Base-by-base conservation (phyloP, 371 early-diverging fungal species). In the Rhizomucor pusillus region DNA sequence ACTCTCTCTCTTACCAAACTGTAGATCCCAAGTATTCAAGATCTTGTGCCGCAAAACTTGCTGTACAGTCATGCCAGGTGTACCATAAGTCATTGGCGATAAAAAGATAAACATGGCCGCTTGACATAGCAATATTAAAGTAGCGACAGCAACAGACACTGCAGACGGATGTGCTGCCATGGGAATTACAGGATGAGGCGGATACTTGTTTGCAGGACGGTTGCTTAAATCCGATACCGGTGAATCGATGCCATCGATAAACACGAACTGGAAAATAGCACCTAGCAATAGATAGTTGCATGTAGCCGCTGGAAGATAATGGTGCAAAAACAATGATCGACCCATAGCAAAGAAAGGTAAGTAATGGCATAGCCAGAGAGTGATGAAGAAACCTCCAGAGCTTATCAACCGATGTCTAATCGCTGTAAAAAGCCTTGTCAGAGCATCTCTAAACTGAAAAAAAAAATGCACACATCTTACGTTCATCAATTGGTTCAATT, bases 291-390 rank as follows among this genome's bases (percentile, higher is more conserved):
- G 80, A 66, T 95, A 93, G 43, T 84, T 81, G 64, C 90, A 80
- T 34, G 90, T 80, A 1, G 90, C 81, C 9, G 94, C 90, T 1
- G 98, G 98, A 29, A 98, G 75, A 66, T 99, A 99, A 73, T 99
- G 99, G 75, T 98, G 99, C 50, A 98, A 72, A 74, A 98, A 99
- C 14, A 98, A 77, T 25, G 91, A 87, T 45, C 99, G 88, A 13
- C 94, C 97, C 92, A 97, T 93, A 47, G 91, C 57, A 76, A 95
- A 97, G 81, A 98, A 99, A 3, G 99, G 99, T 14, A 94, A 37
- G 64, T 92, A 98, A 69, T 99, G 99, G 29, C 94, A 64, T 9
- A 79, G 54, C 91, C 94, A 99, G 18, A 89, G 92, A 4, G 90
- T 52, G 29, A 90, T 75, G 54, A 96, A 81, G 77, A 94, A 95